Evolutionary conservation across 129 eudicot genomes (phyloP).

Genomic region (Saposhnikovia divaricata): DNA sequence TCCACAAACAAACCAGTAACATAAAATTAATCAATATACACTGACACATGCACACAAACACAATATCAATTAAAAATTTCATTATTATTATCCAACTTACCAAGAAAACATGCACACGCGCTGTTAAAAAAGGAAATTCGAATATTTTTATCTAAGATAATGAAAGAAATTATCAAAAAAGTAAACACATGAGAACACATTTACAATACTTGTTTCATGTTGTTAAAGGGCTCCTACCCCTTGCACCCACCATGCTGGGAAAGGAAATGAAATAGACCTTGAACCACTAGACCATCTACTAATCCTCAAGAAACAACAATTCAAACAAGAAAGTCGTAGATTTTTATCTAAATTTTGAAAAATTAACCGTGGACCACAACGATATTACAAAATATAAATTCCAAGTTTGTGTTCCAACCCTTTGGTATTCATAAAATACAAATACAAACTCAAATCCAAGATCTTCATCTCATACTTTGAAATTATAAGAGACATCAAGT

Average conservation of each 20-base stretch:
- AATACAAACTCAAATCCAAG: neutral
- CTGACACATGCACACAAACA: neutral
- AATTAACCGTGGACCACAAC: neutral
- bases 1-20: constrained; percentile 1
- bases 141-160: neutral
- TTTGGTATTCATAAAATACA: neutral
- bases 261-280: neutral
- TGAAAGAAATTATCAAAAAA: neutral
- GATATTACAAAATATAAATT: neutral
- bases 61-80: neutral
- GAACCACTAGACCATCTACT: neutral
- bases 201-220: neutral
- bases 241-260: neutral
- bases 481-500: neutral
- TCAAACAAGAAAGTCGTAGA: neutral
- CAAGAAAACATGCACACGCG: neutral
- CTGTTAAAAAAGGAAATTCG: neutral
- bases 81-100: neutral
- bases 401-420: neutral
- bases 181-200: too few species aligned
- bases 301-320: neutral
- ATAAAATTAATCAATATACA: neutral
- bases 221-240: neutral
- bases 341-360: neutral
- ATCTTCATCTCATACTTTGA: neutral